phyloP scores from a whole-genome alignment of 2,329 filamentous ascomycete genomes.

The Neopestalotiopsis clavispora region DNA sequence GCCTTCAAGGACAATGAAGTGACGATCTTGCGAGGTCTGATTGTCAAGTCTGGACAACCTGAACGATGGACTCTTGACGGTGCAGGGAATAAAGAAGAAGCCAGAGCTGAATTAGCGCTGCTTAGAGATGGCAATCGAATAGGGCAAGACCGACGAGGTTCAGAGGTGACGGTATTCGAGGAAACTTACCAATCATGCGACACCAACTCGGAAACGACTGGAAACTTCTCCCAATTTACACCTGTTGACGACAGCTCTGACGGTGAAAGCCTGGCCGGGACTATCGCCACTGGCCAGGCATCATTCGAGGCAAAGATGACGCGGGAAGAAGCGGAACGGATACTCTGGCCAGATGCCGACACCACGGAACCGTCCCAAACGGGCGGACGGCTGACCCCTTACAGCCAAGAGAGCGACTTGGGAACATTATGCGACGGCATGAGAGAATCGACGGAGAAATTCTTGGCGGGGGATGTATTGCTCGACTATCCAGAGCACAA shows the following conservation, averaged over 20 bases:
- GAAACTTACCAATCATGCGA: neutral
- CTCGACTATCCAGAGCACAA: constrained; percentile 5
- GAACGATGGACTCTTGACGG: constrained; percentile 1
- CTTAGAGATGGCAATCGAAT: neutral
- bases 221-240: neutral
- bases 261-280: constrained; percentile 22
- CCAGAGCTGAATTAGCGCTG: neutral
- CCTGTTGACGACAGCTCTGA: constrained; percentile 29
- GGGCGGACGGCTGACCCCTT: neutral
- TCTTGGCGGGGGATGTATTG: neutral
- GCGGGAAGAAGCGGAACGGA: constrained; percentile 32
- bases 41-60: constrained; percentile 21
- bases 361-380: neutral
- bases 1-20: constrained; percentile 52
- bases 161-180: neutral
- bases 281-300: neutral
- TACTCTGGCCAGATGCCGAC: constrained; percentile 28
- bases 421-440: neutral
- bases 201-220: neutral
- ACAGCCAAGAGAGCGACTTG: neutral
- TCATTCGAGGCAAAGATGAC: constrained; percentile 24
- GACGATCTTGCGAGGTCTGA: constrained; percentile 35
- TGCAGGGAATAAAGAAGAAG: constrained; percentile 4
- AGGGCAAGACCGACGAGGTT: rapidly evolving
- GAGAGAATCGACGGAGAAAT: constrained; percentile 7